Percentiles rank a stretch among this genome's conserved stretches.
Evolutionary conservation across 1,284 basidiomycete genomes (phyloP).

Genomic region (Dichomitus squalens): DNA sequence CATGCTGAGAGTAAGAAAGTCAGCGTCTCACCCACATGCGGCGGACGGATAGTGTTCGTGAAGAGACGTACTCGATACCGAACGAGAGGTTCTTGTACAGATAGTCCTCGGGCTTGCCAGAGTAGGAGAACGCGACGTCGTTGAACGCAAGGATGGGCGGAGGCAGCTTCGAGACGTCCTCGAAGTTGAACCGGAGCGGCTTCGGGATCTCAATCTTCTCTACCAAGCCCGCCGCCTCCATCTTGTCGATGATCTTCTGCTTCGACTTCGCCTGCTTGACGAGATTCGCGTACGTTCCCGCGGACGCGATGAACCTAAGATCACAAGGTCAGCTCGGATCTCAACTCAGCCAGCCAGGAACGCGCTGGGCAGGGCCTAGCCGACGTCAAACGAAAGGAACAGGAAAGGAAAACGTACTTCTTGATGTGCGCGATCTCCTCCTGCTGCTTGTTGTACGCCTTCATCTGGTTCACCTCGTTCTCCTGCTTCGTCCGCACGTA

Average conservation of each 20-base stretch:
- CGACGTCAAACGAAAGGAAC: not conserved
- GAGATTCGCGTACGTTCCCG: slow-evolving; percentile 98
- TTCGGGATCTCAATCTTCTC: slow-evolving; percentile 83
- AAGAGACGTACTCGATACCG: slow-evolving; percentile 84
- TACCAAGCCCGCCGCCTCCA: slow-evolving; percentile 98
- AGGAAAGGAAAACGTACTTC: slow-evolving; percentile 55
- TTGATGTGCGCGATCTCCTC: slow-evolving; percentile 99
- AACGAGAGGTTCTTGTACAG: slow-evolving; percentile 89
- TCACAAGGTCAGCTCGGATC: slow-evolving; percentile 2
- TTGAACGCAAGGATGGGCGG: slow-evolving; percentile 98
- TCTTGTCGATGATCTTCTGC: slow-evolving; percentile 99
- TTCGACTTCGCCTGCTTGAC: slow-evolving; percentile 99
- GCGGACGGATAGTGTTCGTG: not conserved
- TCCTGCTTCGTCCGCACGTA: slow-evolving; percentile 96
- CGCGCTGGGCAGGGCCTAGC: not conserved
- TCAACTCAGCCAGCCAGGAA: not conserved
- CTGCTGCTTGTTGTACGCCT: slow-evolving; percentile 98
- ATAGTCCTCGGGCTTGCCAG: slow-evolving; percentile 85
- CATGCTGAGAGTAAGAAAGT: slow-evolving; percentile 60
- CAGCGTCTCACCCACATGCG: not conserved
- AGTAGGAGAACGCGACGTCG: slow-evolving; percentile 94
- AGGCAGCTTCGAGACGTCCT: slow-evolving; percentile 91
- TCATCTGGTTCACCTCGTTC: slow-evolving; percentile 99
- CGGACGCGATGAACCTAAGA: slow-evolving; percentile 90
- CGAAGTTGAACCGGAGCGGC: slow-evolving; percentile 92